Conservation (phyloP, 441 rosid species). For the Adansonia grandidieri region DNA sequence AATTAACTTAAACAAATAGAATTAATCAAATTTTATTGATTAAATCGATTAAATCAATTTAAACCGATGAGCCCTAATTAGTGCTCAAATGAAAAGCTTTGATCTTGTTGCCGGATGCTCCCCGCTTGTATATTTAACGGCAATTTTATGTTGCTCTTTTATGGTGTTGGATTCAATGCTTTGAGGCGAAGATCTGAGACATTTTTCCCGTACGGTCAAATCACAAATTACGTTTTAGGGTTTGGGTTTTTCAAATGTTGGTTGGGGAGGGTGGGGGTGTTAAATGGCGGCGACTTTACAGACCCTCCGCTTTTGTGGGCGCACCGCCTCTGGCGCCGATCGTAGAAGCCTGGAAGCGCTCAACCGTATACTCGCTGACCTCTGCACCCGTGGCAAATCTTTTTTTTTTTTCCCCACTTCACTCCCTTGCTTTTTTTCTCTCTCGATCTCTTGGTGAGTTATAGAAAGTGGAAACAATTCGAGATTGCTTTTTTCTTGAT, state of each 20-base stretch:
- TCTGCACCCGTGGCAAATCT: constrained; percentile 79
- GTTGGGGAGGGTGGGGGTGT: not conserved
- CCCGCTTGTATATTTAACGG: not conserved
- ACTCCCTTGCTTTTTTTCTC: constrained; percentile 17
- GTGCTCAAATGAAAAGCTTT: too few species aligned
- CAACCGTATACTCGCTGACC: constrained; percentile 82
- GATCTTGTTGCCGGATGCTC: not conserved
- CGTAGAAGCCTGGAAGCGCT: constrained; percentile 75
- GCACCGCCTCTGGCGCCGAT: constrained; percentile 52
- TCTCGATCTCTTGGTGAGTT: not conserved
- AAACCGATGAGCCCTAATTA: too few species aligned
- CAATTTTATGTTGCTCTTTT: not conserved
- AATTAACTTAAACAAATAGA: too few species aligned
- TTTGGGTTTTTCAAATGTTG: not conserved
- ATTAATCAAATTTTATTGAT: too few species aligned
- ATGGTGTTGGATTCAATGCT: not conserved
- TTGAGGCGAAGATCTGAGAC: not conserved
- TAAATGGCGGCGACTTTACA: constrained; percentile 66
- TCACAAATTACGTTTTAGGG: not conserved
- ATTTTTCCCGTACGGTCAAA: not conserved
- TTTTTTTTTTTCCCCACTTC: not conserved
- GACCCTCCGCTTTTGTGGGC: constrained; percentile 67
- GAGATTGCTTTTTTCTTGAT: not conserved
- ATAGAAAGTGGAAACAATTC: not conserved
- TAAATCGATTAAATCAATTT: too few species aligned